Base-by-base conservation (phyloP, 1,284 basidiomycete species). In the Microbotryum saponariae region DNA sequence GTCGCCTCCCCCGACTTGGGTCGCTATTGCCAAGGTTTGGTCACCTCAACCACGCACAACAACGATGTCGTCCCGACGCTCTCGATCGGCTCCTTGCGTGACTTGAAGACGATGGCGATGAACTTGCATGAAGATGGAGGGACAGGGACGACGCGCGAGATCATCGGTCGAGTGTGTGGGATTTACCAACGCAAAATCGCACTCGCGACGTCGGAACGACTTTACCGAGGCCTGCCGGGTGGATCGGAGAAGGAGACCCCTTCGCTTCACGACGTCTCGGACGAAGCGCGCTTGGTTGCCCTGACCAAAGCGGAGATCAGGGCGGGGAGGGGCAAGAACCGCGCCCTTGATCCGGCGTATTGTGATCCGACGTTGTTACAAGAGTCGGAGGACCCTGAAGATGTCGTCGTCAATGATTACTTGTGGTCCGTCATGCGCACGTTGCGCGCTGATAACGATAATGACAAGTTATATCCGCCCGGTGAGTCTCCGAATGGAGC, bases 81-180 rank as follows among this genome's bases (percentile, higher is more conserved):
- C 0, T 78, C 76, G 45, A 71, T 81, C 33, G 80, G 80, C 7
- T 72, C 76, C 9, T 68, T 81, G 23, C 73, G 77, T 47, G 79
- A 81, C 68, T 73, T 81, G 49, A 78, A 78, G 69, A 78, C 77
- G 64, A 74, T 80, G 42, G 78, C 79, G 4, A 64, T 71, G 54
- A 76, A 75, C 1, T 70, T 79, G 56, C 74, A 73, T 51, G 76
- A 78, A 55, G 78, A 79, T 59, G 69, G 71, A 4, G 73, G 73
- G 37, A 70, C 67, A 16, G 68, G 67, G 18, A 68, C 78, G 4
- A 77, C 79, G 18, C 76, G 78, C 58, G 79, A 80, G 67, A 79
- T 81, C 57, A 76, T 81, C 23, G 76, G 75, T 9, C 70, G 76
- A 51, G 77, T 79, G 20, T 56, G 75, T 37, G 73, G 73, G 14